Conservation (phyloP, 2,329 filamentous ascomycete genomes). For the Helotiales sp. region DNA sequence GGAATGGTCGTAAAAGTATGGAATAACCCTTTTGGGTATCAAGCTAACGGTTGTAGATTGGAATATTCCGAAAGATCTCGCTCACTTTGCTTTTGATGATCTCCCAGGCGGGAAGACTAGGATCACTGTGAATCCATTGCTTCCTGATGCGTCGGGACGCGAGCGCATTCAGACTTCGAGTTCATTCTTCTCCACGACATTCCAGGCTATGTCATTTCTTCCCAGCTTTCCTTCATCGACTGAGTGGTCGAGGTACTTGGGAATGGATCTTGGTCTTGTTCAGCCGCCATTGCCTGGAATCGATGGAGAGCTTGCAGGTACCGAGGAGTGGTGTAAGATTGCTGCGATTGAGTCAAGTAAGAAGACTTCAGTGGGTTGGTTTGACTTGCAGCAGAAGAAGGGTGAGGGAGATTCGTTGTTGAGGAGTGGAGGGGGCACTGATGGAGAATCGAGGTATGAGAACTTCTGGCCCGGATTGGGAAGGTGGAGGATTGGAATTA, state of each 20-base stretch:
- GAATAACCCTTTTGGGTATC: slow-evolving; percentile 2
- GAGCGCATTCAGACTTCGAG: slow-evolving; percentile 37
- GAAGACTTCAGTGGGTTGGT: slow-evolving; percentile 45
- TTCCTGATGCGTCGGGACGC: not conserved
- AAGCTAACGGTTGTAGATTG: slow-evolving; percentile 41
- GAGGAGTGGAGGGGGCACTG: not conserved
- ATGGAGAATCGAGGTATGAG: slow-evolving; percentile 25
- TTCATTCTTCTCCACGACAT: slow-evolving; percentile 49
- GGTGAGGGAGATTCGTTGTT: slow-evolving; percentile 6
- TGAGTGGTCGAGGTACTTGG: slow-evolving; percentile 40
- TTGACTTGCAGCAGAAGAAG: slow-evolving; percentile 44
- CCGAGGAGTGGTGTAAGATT: slow-evolving; percentile 46
- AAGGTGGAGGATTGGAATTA: slow-evolving; percentile 43
- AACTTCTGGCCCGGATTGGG: slow-evolving; percentile 50
- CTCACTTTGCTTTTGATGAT: slow-evolving; percentile 48
- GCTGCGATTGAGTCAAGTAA: slow-evolving; percentile 34
- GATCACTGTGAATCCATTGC: slow-evolving; percentile 45
- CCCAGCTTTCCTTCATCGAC: slow-evolving; percentile 47
- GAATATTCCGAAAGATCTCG: slow-evolving; percentile 57
- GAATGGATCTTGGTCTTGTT: slow-evolving; percentile 45
- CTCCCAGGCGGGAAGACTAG: slow-evolving; percentile 38
- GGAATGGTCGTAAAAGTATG: slow-evolving; percentile 52
- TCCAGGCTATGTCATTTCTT: slow-evolving; percentile 42
- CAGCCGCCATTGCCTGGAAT: slow-evolving; percentile 49
- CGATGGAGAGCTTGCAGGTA: slow-evolving; percentile 45